Evolutionary conservation across 148 eudicot species (phyloP).

Genomic region (Camellia lanceoleosa): DNA sequence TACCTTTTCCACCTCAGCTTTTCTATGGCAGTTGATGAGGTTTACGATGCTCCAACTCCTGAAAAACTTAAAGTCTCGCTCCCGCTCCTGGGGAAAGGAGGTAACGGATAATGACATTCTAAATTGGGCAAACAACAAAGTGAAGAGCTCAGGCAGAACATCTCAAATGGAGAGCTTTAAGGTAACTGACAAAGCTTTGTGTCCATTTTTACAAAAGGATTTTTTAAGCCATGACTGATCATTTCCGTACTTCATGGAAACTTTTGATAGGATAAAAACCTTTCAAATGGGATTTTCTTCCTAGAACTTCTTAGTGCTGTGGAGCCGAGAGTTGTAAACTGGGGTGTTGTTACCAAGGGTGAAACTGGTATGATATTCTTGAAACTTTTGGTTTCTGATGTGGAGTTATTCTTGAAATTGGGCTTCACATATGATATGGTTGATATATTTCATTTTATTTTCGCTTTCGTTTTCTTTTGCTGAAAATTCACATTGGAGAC

Average conservation of each 20-base stretch:
- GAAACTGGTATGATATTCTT: constrained; percentile 57
- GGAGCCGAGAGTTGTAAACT: constrained; percentile 86
- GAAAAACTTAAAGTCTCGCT: constrained; percentile 68
- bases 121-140: constrained; percentile 83
- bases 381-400: not conserved
- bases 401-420: not conserved
- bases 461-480: not conserved
- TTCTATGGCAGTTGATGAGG: constrained; percentile 94
- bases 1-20: constrained; percentile 46
- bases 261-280: constrained; percentile 62
- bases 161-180: constrained; percentile 80
- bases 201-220: not conserved
- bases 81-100: constrained; percentile 81
- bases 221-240: constrained; percentile 5
- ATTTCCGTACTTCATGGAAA: constrained; percentile 7
- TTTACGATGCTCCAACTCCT: constrained; percentile 85
- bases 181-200: constrained; percentile 28
- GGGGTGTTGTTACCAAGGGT: constrained; percentile 81
- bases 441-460: not conserved
- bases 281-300: constrained; percentile 76
- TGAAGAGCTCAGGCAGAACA: constrained; percentile 54
- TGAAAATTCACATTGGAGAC: not conserved
- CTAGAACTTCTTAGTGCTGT: constrained; percentile 88
- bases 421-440: not conserved
- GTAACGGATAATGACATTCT: constrained; percentile 74